Percentiles rank a stretch among this genome's conserved stretches.
Conservation (phyloP, 345 rosid genomes). For the Cardamine resedifolia region DNA sequence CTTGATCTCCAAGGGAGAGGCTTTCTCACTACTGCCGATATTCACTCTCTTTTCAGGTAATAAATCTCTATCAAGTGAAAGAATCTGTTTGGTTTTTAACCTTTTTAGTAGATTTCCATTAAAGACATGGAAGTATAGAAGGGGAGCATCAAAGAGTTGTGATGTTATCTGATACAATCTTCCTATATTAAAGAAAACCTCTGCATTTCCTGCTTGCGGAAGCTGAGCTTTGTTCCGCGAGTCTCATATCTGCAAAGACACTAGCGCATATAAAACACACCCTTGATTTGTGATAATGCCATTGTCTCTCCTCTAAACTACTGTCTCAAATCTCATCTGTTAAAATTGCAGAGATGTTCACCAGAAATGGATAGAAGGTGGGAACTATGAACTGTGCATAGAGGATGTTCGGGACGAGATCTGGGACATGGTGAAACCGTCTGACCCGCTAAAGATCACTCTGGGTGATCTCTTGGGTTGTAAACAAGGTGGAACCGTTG, state of each 20-base stretch:
- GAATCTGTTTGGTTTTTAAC: neutral
- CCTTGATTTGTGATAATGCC: slow-evolving; percentile 4
- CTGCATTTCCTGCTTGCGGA: slow-evolving; percentile 84
- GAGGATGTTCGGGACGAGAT: slow-evolving; percentile 98
- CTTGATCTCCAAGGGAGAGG: slow-evolving; percentile 92
- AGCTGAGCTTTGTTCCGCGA: slow-evolving; percentile 56
- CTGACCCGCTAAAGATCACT: slow-evolving; percentile 70
- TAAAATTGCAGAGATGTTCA: slow-evolving; percentile 78
- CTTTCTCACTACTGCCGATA: slow-evolving; percentile 92
- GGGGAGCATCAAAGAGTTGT: slow-evolving; percentile 74
- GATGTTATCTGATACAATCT: slow-evolving; percentile 95
- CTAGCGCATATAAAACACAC: neutral
- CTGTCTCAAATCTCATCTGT: neutral
- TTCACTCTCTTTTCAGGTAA: slow-evolving; percentile 98
- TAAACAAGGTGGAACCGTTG: slow-evolving; percentile 97
- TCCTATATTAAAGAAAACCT: slow-evolving; percentile 60
- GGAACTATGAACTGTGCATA: slow-evolving; percentile 92
- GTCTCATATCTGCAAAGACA: slow-evolving; percentile 75
- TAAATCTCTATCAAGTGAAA: neutral
- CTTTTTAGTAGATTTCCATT: neutral
- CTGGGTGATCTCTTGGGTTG: slow-evolving; percentile 75
- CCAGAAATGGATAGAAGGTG: slow-evolving; percentile 99
- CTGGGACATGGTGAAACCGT: slow-evolving; percentile 99
- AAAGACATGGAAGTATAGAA: slow-evolving; percentile 80
- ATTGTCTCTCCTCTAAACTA: neutral